Percentiles rank a stretch among this genome's conserved stretches.
These are phyloP conservation scores for Rosa lucieae DNA, from an alignment of 306 rosid species.

Conservation along the genomic window DNA sequence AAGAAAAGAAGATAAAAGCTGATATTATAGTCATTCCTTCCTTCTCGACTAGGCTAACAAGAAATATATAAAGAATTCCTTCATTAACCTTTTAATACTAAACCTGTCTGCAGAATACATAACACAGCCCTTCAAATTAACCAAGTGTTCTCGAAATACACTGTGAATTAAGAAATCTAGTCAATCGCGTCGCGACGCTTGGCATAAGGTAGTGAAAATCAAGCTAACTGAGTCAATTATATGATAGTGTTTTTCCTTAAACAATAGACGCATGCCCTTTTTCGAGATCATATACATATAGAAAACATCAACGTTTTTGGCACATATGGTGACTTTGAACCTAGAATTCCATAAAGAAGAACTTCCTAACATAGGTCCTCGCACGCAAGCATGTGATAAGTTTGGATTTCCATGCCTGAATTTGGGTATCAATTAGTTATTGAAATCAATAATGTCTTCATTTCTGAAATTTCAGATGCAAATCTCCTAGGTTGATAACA, in stretches of 20 bases:
- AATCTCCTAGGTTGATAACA: background rate
- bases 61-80: background rate
- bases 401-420: conserved; percentile 9
- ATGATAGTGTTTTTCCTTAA: conserved; percentile 13
- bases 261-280: conserved; percentile 5
- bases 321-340: conserved; percentile 4
- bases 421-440: background rate
- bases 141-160: conserved; percentile 20
- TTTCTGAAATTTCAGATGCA: background rate
- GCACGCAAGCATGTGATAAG: conserved; percentile 21
- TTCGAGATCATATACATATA: background rate
- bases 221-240: background rate
- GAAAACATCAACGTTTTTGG: conserved; percentile 12
- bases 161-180: background rate
- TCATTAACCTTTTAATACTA: background rate
- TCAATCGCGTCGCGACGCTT: background rate
- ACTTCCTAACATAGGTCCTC: conserved; percentile 6
- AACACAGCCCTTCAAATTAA: conserved; percentile 13
- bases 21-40: conserved; percentile 12
- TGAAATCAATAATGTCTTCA: background rate
- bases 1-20: conserved; percentile 27
- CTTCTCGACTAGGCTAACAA: conserved; percentile 4
- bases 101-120: conserved; percentile 14
- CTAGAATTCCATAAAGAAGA: background rate
- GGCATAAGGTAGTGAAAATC: background rate